Evolutionary conservation across 495 filamentous ascomycete species (phyloP).

Genomic region (Hyphodiscus hymeniophilus): DNA sequence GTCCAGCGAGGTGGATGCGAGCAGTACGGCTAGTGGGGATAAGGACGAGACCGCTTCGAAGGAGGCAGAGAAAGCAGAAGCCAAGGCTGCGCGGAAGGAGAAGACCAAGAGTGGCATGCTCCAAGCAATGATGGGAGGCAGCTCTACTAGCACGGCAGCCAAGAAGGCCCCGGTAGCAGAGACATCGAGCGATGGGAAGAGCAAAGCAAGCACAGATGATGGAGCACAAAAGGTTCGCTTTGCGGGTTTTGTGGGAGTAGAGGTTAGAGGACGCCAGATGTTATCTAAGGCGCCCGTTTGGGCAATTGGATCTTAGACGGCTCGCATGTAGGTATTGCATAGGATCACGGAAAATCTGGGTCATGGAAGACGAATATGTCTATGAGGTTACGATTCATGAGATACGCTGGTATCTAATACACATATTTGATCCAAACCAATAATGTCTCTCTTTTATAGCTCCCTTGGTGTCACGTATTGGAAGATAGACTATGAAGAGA

Average conservation of each 20-base stretch:
- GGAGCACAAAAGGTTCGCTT: conserved; percentile 58
- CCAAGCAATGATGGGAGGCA: conserved; percentile 26
- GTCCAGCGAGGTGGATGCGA: conserved; percentile 34
- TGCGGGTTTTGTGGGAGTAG: conserved; percentile 76
- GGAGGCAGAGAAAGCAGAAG: conserved; percentile 30
- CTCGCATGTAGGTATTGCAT: too few relatives aligned
- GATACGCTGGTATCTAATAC: too few relatives aligned
- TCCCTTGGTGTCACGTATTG: too few relatives aligned
- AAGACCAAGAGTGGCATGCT: conserved; percentile 29
- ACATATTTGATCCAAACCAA: too few relatives aligned
- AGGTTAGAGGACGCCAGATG: conserved; percentile 76
- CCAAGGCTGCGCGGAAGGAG: conserved; percentile 28
- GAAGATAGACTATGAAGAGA: too few relatives aligned
- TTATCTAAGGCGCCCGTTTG: conserved; percentile 90
- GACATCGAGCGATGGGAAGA: conserved; percentile 15
- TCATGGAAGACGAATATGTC: too few relatives aligned
- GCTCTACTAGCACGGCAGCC: background rate
- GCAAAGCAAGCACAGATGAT: conserved; percentile 25
- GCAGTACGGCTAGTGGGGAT: conserved; percentile 36
- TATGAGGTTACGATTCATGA: too few relatives aligned
- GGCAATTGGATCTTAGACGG: conserved; percentile 22
- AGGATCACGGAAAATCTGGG: too few relatives aligned
- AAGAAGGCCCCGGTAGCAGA: conserved; percentile 21
- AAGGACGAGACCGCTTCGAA: conserved; percentile 17
- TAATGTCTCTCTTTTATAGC: too few relatives aligned